Evolutionary conservation across 2,329 filamentous ascomycete genomes (phyloP), one percentile per base, ranked within the genome.

Genomic region (Aspergillus caelatus): DNA sequence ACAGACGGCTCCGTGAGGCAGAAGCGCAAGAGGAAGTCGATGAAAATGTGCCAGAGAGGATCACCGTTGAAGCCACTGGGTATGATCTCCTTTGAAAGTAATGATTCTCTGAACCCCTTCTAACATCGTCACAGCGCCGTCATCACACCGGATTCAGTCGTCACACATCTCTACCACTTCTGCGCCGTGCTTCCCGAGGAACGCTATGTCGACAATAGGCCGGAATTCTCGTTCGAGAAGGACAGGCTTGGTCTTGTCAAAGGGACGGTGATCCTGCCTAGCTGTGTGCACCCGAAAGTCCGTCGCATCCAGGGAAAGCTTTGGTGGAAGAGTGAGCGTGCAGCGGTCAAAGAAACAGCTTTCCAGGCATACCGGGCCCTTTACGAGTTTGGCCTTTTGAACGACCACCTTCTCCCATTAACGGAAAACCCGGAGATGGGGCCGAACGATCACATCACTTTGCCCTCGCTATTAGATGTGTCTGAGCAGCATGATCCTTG

Each of bases 101-200:
- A 39, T 8, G 11, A 14, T 45, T 14, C 10, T 0, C 12, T 16
- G 39, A 10, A 8, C 46, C 45, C 28, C 28, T 16, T n/a, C 2
- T 50, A 14, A 28, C 61, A 8, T 59, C 23, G 57, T 16, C 19
- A n/a, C 57, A 86, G 89, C 5, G 92, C 92, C 0, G 77, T 87
- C 14, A 79, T 97, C 16, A 91, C 91, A 12, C 82, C 93, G 1
- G 86, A 91, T 43, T 91, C 91, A 67, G 91, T 92, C 0, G 86
- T 89, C 55, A 77, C 83, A n/a, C 93, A 95, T 74, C 83, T 98
- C 1, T 83, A 91, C 54, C 92, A 96, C 75, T 96, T 97, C 69
- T 97, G 94, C 75, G 80, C 82, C 0, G 83, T 84, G 0, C 75
- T 93, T 0, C 83, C 86, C 0, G 79, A 80, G 0, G 84, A 86